These are phyloP conservation scores for Yamadazyma spencermartinsiae DNA, from an alignment of 1,139 yeast species.

Conservation along the genomic window DNA sequence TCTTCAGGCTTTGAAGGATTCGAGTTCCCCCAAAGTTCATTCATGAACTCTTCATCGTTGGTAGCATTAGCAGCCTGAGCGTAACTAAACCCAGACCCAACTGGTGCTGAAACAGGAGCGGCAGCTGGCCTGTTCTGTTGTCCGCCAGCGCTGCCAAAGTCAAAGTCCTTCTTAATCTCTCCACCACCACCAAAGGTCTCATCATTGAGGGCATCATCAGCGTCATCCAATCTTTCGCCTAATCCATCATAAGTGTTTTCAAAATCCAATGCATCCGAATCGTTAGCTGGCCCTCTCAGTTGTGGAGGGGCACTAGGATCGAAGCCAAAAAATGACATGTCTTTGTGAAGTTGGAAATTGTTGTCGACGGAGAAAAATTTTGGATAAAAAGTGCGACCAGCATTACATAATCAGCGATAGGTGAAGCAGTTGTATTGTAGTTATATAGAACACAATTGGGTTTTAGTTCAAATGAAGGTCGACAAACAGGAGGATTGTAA, in stretches of 20 bases:
- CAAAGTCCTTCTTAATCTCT: conserved; percentile 68
- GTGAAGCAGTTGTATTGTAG: neutral
- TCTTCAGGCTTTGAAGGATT: conserved; percentile 18
- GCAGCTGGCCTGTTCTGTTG: neutral
- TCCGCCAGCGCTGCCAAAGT: conserved; percentile 51
- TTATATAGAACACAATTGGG: no score
- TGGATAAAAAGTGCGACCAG: neutral
- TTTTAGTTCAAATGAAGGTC: no score
- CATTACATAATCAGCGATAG: conserved; percentile 1
- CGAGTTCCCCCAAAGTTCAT: conserved; percentile 49
- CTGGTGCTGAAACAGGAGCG: conserved; percentile 16
- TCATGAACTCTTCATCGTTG: conserved; percentile 52
- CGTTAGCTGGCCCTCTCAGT: conserved; percentile 11
- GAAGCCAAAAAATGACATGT: conserved; percentile 61
- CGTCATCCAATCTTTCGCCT: conserved; percentile 66
- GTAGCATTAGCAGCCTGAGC: conserved; percentile 51
- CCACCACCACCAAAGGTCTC: conserved; percentile 80
- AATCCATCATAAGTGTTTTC: conserved; percentile 84
- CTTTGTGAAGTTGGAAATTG: neutral
- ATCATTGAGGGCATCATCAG: conserved; percentile 79
- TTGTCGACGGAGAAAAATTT: conserved; percentile 12
- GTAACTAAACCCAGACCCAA: conserved; percentile 47
- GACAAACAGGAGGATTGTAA: no score
- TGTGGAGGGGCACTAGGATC: conserved; percentile 48
- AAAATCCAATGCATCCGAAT: conserved; percentile 56